A percentile compares a stretch with the other conserved stretches of the same genome.
Evolutionary conservation across 192 early-diverging fungal species (phyloP).

Genomic region (Coemansia guatemalensis): DNA sequence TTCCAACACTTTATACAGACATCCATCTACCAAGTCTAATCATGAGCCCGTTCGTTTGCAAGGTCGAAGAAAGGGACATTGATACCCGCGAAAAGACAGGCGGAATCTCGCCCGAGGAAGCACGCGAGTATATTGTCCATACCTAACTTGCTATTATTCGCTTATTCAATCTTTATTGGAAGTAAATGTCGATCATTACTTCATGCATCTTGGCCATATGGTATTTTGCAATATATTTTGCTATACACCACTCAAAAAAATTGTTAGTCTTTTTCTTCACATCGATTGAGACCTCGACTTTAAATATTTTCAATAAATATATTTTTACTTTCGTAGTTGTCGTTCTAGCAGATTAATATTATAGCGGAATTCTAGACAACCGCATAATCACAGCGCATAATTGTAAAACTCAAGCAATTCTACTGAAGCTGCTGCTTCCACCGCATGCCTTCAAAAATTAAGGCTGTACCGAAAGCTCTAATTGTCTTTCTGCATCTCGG

Average conservation of each 20-base stretch:
- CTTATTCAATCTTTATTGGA: neutral
- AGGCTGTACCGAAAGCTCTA: neutral
- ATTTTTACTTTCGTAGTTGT: neutral
- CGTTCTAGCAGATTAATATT: neutral
- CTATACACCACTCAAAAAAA: neutral
- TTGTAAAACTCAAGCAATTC: neutral
- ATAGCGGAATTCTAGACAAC: neutral
- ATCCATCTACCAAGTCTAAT: neutral
- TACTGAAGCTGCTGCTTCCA: neutral
- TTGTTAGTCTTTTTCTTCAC: neutral
- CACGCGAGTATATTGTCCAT: constrained; percentile 40
- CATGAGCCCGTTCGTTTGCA: constrained; percentile 26
- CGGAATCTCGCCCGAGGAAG: constrained; percentile 37
- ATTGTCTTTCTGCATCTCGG: neutral
- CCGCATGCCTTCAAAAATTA: neutral
- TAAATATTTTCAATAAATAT: neutral
- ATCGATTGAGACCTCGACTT: neutral
- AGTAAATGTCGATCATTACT: neutral
- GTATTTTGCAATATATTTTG: neutral
- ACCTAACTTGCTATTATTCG: constrained; percentile 13
- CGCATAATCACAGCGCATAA: neutral
- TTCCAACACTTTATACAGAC: constrained; percentile 35
- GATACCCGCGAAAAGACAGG: constrained; percentile 44
- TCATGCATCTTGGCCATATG: neutral
- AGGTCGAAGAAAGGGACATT: constrained; percentile 41